Conservation (phyloP, 2,329 filamentous ascomycete species). For the Phyllosticta citriasiana region DNA sequence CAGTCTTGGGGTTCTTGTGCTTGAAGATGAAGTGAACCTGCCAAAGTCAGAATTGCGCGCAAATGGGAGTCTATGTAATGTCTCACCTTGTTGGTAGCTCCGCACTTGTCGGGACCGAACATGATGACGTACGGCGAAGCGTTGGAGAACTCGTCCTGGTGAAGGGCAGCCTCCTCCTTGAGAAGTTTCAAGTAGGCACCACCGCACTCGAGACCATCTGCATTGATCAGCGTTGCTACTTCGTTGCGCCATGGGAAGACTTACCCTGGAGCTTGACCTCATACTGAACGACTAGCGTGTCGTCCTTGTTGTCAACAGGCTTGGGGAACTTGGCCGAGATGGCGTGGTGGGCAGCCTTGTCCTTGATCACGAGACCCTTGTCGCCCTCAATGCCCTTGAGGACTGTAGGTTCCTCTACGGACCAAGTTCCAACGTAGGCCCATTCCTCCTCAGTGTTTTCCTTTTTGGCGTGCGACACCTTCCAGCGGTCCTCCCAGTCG, state of each 20-base stretch:
- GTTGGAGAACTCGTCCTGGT: conserved; percentile 97
- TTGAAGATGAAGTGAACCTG: conserved; percentile 91
- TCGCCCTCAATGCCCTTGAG: conserved; percentile 90
- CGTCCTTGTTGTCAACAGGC: conserved; percentile 93
- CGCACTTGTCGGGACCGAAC: conserved; percentile 99
- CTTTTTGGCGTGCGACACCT: conserved; percentile 94
- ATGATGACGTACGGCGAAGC: conserved; percentile 97
- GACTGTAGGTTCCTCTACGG: conserved; percentile 85
- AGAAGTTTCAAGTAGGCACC: conserved; percentile 99
- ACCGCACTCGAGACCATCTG: conserved; percentile 92
- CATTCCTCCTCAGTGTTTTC: conserved; percentile 76
- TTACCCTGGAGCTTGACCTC: conserved; percentile 98
- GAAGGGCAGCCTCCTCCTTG: conserved; percentile 92
- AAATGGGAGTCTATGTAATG: conserved; percentile 14
- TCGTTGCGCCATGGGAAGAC: conserved; percentile 25
- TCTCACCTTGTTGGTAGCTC: conserved; percentile 88
- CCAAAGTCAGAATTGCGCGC: not conserved
- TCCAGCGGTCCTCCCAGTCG: conserved; percentile 90
- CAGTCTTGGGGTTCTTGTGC: conserved; percentile 99
- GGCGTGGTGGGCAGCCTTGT: conserved; percentile 94
- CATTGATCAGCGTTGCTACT: not conserved
- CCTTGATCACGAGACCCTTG: conserved; percentile 96
- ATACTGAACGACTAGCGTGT: conserved; percentile 95
- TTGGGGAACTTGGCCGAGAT: conserved; percentile 98
- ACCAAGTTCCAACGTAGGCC: conserved; percentile 95